These are phyloP conservation scores for Sarcomyxa edulis DNA, from an alignment of 768 basidiomycete species.

Conservation along the genomic window DNA sequence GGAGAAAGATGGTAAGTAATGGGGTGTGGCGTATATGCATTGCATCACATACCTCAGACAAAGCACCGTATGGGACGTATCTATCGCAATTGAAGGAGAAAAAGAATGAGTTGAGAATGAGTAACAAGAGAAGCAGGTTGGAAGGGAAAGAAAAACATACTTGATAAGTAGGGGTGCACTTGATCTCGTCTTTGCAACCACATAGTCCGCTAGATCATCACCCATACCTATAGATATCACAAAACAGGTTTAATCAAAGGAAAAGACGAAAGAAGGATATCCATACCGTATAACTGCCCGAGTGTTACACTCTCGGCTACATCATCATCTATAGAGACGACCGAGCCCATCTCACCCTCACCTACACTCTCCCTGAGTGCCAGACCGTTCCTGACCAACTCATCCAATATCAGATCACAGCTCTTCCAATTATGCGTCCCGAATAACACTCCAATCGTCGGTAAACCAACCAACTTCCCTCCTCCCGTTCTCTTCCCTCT, in stretches of 20 bases:
- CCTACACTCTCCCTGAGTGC: constrained; percentile 26
- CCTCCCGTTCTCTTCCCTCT: constrained; percentile 8
- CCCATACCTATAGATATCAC: constrained; percentile 61
- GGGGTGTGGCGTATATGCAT: not conserved
- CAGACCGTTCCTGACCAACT: constrained; percentile 53
- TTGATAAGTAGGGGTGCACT: constrained; percentile 74
- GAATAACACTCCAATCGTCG: constrained; percentile 62
- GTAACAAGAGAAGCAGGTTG: not conserved
- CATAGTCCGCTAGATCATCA: constrained; percentile 70
- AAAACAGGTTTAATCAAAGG: not conserved
- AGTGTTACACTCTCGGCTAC: constrained; percentile 66
- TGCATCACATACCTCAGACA: constrained; percentile 58
- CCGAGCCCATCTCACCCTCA: constrained; percentile 14
- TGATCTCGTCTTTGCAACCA: constrained; percentile 50
- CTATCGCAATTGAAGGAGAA: constrained; percentile 25
- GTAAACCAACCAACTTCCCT: constrained; percentile 1
- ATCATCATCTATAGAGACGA: constrained; percentile 30
- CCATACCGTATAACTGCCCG: constrained; percentile 77
- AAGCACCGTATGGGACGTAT: constrained; percentile 72
- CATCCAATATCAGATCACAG: constrained; percentile 53
- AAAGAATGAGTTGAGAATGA: too few relatives aligned
- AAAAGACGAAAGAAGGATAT: constrained; percentile 11
- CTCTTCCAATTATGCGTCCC: constrained; percentile 85
- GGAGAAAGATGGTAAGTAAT: constrained; percentile 1
- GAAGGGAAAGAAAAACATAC: constrained; percentile 25